Base-by-base conservation (phyloP, 2,329 filamentous ascomycete genomes). In the Xylaria arbuscula region DNA sequence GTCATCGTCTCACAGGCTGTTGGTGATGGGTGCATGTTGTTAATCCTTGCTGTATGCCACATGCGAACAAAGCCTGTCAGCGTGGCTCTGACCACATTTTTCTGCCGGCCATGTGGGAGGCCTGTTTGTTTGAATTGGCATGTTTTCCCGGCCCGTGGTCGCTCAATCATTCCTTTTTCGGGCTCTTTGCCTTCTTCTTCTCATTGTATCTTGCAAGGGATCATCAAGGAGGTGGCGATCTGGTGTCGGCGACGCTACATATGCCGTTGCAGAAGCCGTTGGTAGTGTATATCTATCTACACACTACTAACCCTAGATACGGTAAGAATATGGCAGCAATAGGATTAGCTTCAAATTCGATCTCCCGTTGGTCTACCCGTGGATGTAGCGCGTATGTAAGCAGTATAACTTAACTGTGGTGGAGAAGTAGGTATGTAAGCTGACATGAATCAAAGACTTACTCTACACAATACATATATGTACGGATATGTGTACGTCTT, bases 61-160 rank as follows among this genome's bases (percentile, higher is more conserved):
- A 68, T 68, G 66, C 62, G 42, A 58, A 58, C 22, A 55, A 63
- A 47, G 64, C 67, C 59, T 61, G 59, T 69, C 67, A 69, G 67
- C 63, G 48, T 58, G 55, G 63, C 38, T 56, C 62, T 66, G 58
- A 59, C 66, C 22, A 59, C 40, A 48, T 38, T 45, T 28, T 36
- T 42, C 64, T 57, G 59, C 51, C 62, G 48, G 63, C 68, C 68
- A 68, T 70, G 65, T 70, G 68, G 68, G 48, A 62, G 57, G 59
- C 67, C 45, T 69, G 63, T 60, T 66, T 17, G n/a, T 45, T 10
- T 45, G 40, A 13, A 17, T 62, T 66, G 24, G 57, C 57, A 17
- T 54, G 11, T 54, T 54, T 54, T 60, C 22, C 67, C 50, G 19
- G 57, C 38, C 15, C 10, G 34, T 50, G 55, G 48, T 22, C 40